phyloP scores from a whole-genome alignment of 257 asterid species.

The Penstemon newberryi region DNA sequence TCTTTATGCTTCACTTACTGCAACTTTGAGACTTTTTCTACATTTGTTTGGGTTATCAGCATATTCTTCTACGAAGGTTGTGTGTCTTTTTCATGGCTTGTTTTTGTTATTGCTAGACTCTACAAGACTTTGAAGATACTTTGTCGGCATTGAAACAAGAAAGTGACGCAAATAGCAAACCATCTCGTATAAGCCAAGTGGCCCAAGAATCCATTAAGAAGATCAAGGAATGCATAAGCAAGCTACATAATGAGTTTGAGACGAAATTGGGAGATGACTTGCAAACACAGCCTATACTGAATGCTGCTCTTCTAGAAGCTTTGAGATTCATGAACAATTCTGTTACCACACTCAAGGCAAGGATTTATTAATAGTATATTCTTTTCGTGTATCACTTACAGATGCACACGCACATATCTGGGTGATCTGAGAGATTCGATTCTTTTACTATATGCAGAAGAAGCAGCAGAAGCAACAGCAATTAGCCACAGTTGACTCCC shows the following conservation, averaged over 20 bases:
- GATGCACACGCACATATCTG: background rate
- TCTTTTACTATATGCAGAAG: slow-evolving; percentile 33
- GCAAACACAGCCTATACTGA: slow-evolving; percentile 72
- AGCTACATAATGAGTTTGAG: slow-evolving; percentile 63
- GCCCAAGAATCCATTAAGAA: slow-evolving; percentile 57
- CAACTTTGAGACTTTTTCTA: background rate
- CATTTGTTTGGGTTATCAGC: background rate
- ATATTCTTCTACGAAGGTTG: too few species aligned
- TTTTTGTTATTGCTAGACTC: slow-evolving; percentile 50
- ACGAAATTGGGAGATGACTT: slow-evolving; percentile 72
- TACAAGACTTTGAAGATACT: slow-evolving; percentile 63
- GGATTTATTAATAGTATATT: background rate
- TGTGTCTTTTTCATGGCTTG: too few species aligned
- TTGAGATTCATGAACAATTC: slow-evolving; percentile 56
- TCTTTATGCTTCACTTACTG: background rate
- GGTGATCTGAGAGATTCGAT: background rate
- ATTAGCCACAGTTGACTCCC: slow-evolving; percentile 33
- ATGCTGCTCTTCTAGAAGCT: slow-evolving; percentile 63
- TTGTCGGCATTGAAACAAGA: slow-evolving; percentile 40
- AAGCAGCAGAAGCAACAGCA: slow-evolving; percentile 42
- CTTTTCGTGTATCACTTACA: background rate
- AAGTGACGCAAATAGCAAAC: slow-evolving; percentile 33
- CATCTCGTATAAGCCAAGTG: slow-evolving; percentile 41
- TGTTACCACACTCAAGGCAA: slow-evolving; percentile 58
- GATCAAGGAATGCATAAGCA: slow-evolving; percentile 54